A percentile compares a stretch with the other conserved stretches of the same genome.
These are phyloP conservation scores for Zygnema cylindricum DNA, from an alignment of 139 green algal species.

Conservation along the genomic window DNA sequence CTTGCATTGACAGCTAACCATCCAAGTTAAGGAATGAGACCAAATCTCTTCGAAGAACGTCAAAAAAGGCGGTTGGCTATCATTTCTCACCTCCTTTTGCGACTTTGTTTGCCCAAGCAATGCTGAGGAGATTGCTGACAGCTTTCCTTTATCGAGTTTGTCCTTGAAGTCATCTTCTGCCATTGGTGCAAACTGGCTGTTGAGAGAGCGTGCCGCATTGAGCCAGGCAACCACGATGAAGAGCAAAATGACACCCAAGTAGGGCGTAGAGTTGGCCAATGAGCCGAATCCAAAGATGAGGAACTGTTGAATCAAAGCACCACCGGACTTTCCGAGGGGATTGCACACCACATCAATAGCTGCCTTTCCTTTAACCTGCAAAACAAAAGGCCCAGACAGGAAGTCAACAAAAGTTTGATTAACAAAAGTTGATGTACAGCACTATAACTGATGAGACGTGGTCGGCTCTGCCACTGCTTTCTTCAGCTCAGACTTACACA, in stretches of 20 bases:
- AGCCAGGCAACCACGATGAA: slow-evolving; percentile 90
- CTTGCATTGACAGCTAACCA: no score
- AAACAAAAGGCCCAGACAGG: no score
- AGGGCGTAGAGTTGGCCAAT: slow-evolving; percentile 93
- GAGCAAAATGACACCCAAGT: slow-evolving; percentile 93
- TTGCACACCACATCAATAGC: slow-evolving; percentile 99
- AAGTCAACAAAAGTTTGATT: no score
- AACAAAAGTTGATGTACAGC: no score
- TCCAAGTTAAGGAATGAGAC: no score
- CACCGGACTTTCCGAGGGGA: slow-evolving; percentile 97
- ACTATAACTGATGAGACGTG: no score
- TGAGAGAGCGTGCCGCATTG: slow-evolving; percentile 79
- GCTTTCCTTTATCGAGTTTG: slow-evolving; percentile 58
- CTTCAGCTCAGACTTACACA: no score
- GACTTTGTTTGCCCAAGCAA: background rate
- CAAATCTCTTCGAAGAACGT: no score
- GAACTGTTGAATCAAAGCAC: slow-evolving; percentile 96
- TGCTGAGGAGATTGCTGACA: slow-evolving; percentile 12
- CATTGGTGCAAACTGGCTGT: slow-evolving; percentile 79
- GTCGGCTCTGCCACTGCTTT: no score
- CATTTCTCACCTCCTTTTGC: slow-evolving; percentile 30
- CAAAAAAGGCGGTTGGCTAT: no score
- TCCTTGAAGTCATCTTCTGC: slow-evolving; percentile 63
- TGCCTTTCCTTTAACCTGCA: slow-evolving; percentile 96
- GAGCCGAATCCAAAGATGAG: slow-evolving; percentile 98